These are phyloP conservation scores for Acanthamoeba castellanii DNA, from an alignment of 208 protist genomes.

Conservation along the genomic window DNA sequence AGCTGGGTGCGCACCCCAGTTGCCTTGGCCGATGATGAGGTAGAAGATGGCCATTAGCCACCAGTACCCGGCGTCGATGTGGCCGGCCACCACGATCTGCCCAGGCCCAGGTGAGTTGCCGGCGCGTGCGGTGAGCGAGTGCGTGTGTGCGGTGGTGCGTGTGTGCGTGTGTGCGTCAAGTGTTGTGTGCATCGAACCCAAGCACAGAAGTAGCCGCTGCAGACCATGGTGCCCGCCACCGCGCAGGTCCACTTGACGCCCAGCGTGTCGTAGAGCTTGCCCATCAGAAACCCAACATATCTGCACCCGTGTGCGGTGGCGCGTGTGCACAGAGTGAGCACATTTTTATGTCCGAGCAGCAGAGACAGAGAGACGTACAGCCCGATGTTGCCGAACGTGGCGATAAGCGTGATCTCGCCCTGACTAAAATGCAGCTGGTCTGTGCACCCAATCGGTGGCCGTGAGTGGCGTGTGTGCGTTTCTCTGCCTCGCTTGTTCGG, in stretches of 20 bases:
- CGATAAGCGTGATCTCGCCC: conserved; percentile 39
- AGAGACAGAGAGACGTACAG: not conserved
- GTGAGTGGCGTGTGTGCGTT: not conserved
- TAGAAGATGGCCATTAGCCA: conserved; percentile 52
- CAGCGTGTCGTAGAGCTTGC: conserved; percentile 63
- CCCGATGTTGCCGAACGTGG: conserved; percentile 59
- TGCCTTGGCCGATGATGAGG: conserved; percentile 59
- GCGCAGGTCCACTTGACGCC: conserved; percentile 55
- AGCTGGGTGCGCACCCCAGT: conserved; percentile 10
- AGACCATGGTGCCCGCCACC: conserved; percentile 13
- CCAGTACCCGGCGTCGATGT: conserved; percentile 6
- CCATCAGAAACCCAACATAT: conserved; percentile 57
- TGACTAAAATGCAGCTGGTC: conserved; percentile 49
- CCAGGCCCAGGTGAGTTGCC: not conserved
- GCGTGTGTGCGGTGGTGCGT: too few species aligned
- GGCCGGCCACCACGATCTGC: conserved; percentile 10
- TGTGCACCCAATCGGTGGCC: not conserved
- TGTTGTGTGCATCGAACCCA: not conserved
- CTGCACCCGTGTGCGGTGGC: not conserved
- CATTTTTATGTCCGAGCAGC: not conserved
- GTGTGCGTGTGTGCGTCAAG: not conserved
- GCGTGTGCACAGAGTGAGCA: too few species aligned
- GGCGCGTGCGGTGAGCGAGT: not conserved
- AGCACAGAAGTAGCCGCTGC: conserved; percentile 33
- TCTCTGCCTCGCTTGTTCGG: not conserved